Base-by-base conservation (phyloP, 257 asterid species). In the Hygrophila difformis region DNA sequence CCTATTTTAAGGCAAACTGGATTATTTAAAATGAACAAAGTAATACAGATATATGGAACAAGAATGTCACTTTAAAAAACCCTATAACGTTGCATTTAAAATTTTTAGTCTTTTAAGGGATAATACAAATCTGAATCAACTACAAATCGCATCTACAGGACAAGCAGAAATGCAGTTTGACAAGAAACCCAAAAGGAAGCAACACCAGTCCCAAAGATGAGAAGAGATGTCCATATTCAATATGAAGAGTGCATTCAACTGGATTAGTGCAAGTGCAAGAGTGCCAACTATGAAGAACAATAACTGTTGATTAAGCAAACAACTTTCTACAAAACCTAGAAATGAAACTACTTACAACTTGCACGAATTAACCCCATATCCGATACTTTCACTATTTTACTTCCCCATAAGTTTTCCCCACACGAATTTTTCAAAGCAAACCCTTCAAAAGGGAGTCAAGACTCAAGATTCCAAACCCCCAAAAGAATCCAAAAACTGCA, bases 341-440 rank as follows among this genome's bases (percentile, higher is more conserved):
- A 4, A 39, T 38, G 29, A 57, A 50, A 48, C 42, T 36, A 33
- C n/a, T 44, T 44, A 19, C 3, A 53, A 18, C 39, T 31, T 38
- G 12, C 37, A 28, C 22, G 22, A 59, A 55, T 59, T 48, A 39
- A 39, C 9, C 22, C 3, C 44, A 39, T 15, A 39, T 17, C 13
- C 2, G 8, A 18, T 37, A 12, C 18, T 14, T 14, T 14, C 12
- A n/a, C 8, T n/a, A 1, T 37, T 37, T 4, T 2, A 4, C 12
- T 37, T 37, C 45, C 35, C 21, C 8, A 13, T n/a, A 3, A 14
- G 23, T n/a, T 39, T 13, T 18, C 16, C 44, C 20, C 8, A 31
- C 18, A 22, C 18, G 38, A 56, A 49, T 33, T 53, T 37, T 40
- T 17, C 63, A 47, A 38, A 53, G 36, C 48, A 50, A 50, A 54